Percentiles rank a stretch among this genome's conserved stretches.
phyloP scores from a whole-genome alignment of 2,329 filamentous ascomycete genomes.

The Davidsoniella eucalypti region DNA sequence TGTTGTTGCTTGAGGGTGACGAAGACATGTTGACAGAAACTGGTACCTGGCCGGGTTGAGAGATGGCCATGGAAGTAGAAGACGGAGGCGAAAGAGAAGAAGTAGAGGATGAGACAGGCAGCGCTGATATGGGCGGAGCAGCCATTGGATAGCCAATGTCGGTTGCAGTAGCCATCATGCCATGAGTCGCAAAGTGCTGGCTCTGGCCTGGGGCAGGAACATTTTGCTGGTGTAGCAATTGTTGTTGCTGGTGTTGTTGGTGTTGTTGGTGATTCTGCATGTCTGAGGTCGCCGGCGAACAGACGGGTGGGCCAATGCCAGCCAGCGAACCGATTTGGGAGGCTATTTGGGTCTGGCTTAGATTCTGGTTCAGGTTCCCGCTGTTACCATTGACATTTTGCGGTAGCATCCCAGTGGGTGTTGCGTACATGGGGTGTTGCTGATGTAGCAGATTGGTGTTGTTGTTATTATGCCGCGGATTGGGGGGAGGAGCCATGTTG shows the following conservation, averaged over 20 bases:
- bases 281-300: background rate
- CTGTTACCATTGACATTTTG: background rate
- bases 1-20: constrained; percentile 1
- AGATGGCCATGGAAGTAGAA: background rate
- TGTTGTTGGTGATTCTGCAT: background rate
- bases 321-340: background rate
- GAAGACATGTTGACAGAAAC: constrained; percentile 1
- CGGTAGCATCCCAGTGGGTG: background rate
- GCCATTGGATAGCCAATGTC: background rate
- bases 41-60: background rate
- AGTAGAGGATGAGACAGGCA: background rate
- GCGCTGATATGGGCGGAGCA: background rate
- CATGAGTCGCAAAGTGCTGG: background rate
- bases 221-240: background rate
- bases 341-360: background rate
- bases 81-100: background rate
- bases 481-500: background rate
- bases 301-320: background rate
- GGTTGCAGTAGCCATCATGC: background rate
- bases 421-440: background rate
- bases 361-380: background rate
- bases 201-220: background rate
- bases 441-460: background rate
- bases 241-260: background rate
- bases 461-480: background rate